These are phyloP conservation scores for Pogostemon cablin DNA, from an alignment of 257 asterid species.

Conservation along the genomic window DNA sequence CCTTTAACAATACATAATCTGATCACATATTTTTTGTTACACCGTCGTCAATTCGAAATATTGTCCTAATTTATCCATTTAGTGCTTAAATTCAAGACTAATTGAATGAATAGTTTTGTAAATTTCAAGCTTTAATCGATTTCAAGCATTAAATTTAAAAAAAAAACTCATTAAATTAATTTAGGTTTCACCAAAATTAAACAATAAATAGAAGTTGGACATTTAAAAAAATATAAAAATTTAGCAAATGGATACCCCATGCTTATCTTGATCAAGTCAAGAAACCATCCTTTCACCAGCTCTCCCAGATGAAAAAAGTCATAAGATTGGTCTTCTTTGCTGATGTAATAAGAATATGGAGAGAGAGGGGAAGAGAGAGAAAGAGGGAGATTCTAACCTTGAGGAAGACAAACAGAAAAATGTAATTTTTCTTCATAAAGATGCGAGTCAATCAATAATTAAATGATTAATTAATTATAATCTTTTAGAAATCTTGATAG, in stretches of 20 bases:
- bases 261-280: conserved; percentile 30
- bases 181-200: no score
- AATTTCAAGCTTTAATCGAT: no score
- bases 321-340: conserved; percentile 50
- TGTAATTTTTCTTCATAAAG: conserved; percentile 56
- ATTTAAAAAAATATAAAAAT: not conserved
- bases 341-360: conserved; percentile 47
- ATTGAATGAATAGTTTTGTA: no score
- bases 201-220: no score
- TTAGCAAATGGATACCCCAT: conserved; percentile 24
- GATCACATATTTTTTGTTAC: no score
- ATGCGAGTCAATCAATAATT: conserved; percentile 48
- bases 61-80: no score
- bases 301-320: conserved; percentile 40
- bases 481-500: conserved; percentile 53
- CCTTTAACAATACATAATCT: no score
- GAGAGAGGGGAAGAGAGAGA: conserved; percentile 56
- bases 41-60: no score
- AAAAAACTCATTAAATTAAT: no score
- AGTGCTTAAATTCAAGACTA: no score
- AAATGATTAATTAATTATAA: conserved; percentile 36
- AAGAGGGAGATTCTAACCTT: conserved; percentile 54
- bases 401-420: conserved; percentile 77
- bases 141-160: no score
- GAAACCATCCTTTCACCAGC: conserved; percentile 46